These are phyloP conservation scores for Pseudogymnoascus sp. DNA, from an alignment of 2,329 filamentous ascomycete genomes.

Conservation along the genomic window DNA sequence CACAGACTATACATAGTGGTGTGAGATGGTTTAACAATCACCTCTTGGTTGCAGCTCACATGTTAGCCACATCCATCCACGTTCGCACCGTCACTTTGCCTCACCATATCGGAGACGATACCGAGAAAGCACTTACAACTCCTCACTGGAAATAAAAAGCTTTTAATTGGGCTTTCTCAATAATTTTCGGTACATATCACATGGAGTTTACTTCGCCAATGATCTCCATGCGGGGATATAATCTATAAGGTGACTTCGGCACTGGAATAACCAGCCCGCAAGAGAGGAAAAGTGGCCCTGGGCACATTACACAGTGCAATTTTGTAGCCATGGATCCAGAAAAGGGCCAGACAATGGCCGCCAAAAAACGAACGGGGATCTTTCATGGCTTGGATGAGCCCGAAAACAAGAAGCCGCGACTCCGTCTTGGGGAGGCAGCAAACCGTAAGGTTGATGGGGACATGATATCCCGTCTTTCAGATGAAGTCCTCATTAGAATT, in stretches of 20 bases:
- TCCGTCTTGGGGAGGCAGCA: neutral
- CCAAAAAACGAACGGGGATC: neutral
- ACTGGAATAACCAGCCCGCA: neutral
- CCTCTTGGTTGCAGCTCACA: neutral
- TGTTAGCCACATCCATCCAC: neutral
- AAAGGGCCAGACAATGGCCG: neutral
- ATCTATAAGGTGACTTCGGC: neutral
- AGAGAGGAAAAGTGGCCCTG: neutral
- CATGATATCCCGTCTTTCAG: constrained; percentile 64
- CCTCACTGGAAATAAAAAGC: neutral
- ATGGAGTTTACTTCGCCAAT: neutral
- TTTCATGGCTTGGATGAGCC: neutral
- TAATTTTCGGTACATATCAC: neutral
- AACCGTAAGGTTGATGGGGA: constrained; percentile 34
- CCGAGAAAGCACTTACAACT: neutral
- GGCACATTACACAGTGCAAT: neutral
- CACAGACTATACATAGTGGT: neutral
- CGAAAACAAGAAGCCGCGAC: neutral
- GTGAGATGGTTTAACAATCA: no score
- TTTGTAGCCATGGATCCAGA: neutral
- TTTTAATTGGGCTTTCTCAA: neutral
- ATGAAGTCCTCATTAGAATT: constrained; percentile 81
- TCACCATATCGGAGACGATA: neutral
- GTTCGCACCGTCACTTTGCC: neutral
- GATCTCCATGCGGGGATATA: neutral